Conservation (phyloP, 305 asterid genomes). For the Ilex paraguariensis region DNA sequence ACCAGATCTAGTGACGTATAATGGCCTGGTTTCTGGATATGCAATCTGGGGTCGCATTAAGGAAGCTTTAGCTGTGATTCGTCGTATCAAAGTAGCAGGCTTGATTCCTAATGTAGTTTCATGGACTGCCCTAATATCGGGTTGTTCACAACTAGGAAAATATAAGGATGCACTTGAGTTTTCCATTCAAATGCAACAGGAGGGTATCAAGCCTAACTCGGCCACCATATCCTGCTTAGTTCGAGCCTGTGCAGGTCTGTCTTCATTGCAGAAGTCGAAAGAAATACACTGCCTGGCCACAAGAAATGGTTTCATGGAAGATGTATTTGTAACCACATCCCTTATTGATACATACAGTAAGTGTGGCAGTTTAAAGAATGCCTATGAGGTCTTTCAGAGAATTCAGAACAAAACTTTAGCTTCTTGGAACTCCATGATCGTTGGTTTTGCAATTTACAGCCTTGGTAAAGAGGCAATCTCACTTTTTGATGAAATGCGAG, state of each 20-base stretch:
- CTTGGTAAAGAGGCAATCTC: constrained; percentile 38
- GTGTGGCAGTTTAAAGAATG: constrained; percentile 41
- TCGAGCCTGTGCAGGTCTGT: constrained; percentile 41
- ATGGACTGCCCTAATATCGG: constrained; percentile 73
- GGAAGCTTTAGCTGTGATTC: constrained; percentile 41
- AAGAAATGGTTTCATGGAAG: constrained; percentile 24
- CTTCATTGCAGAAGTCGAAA: constrained; percentile 47
- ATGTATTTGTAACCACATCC: constrained; percentile 43
- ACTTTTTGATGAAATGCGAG: constrained; percentile 38
- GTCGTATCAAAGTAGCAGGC: constrained; percentile 29
- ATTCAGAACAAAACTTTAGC: constrained; percentile 34
- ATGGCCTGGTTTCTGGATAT: constrained; percentile 57
- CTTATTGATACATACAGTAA: constrained; percentile 51
- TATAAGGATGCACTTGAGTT: constrained; percentile 29
- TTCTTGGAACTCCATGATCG: constrained; percentile 53
- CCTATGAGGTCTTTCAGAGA: constrained; percentile 23
- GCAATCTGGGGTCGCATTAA: constrained; percentile 27
- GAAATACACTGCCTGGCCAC: constrained; percentile 35
- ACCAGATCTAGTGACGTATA: constrained; percentile 47
- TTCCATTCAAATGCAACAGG: constrained; percentile 40
- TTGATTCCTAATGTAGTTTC: constrained; percentile 46
- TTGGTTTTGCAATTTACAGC: constrained; percentile 42
- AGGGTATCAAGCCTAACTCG: constrained; percentile 38
- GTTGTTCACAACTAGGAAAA: constrained; percentile 44
- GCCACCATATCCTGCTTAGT: constrained; percentile 45